Evolutionary conservation across 1,284 basidiomycete species (phyloP), one percentile per base, ranked within the genome.

Genomic region (Trametes versicolor): DNA sequence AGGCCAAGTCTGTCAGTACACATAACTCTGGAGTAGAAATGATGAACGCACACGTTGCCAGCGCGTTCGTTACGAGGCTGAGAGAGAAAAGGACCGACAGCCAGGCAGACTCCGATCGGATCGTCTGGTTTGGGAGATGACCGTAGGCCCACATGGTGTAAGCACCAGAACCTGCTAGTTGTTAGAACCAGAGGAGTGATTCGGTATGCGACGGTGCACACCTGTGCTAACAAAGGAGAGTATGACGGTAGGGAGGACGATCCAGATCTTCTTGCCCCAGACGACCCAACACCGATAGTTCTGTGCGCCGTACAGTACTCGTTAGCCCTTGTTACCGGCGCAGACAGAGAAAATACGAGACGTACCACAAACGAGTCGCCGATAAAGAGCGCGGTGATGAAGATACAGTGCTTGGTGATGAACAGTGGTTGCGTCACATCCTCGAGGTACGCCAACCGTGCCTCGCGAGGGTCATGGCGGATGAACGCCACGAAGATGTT

Each of bases 211-310:
- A 34, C 12, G 8, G 15, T 10, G 50, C 62, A 10, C 17, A 69
- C 71, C 62, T 48, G 62, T 57, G 37, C 65, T 66, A 15, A 59
- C 48, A 10, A 69, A n/a, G 25, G 64, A 56, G 3, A 72, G 62
- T 7, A 49, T 25, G 52, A 71, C 58, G 7, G 69, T 64, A 4
- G 67, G 13, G 7, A 66, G 5, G 9, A 69, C 55, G 29, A 72
- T 34, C 49, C 60, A 68, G 27, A 64, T 15, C n/a, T 51, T 65
- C n/a, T 58, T 65, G 10, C 66, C 67, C 69, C 71, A 72, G 1
- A 71, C 65, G 27, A 72, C 60, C 65, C 63, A 72, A 43, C 67
- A 68, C 4, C 71, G 65, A 50, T 71, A 72, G 21, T 50, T 67
- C 71, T 72, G 25, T 3, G 5, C 2, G n/a, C 41, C n/a, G 34